These are phyloP conservation scores for Macrolepiota albuminosa DNA, from an alignment of 768 basidiomycete species.

Conservation along the genomic window DNA sequence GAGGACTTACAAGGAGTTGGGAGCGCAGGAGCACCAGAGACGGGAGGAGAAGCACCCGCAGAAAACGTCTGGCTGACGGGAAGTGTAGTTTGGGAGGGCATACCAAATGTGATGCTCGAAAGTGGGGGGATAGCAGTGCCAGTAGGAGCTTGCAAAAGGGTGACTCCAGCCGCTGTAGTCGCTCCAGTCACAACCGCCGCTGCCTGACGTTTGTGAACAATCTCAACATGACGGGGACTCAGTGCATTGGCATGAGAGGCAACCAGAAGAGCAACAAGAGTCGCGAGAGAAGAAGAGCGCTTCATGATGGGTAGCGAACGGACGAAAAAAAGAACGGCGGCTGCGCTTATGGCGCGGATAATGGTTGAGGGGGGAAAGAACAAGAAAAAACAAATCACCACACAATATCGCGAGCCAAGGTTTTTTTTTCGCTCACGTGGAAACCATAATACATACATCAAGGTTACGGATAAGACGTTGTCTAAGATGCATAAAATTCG, in stretches of 20 bases:
- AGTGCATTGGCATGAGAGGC: conserved; percentile 21
- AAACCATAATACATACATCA: too few relatives aligned
- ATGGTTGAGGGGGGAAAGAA: conserved; percentile 1
- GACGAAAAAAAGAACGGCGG: conserved; percentile 7
- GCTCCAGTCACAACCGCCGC: conserved; percentile 10
- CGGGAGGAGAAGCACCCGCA: conserved; percentile 56
- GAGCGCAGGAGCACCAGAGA: conserved; percentile 60
- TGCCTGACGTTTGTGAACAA: conserved; percentile 36
- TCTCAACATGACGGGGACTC: conserved; percentile 15
- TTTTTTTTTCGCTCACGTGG: neutral
- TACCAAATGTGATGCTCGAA: conserved; percentile 54
- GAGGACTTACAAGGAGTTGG: conserved; percentile 55
- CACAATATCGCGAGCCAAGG: neutral
- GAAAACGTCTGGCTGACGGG: conserved; percentile 48
- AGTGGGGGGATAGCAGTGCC: conserved; percentile 54
- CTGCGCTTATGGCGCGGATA: conserved; percentile 13
- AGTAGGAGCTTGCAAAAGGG: conserved; percentile 44
- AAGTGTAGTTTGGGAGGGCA: conserved; percentile 48
- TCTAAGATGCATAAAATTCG: neutral
- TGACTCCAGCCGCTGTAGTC: conserved; percentile 18
- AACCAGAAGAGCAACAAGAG: conserved; percentile 13
- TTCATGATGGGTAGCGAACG: conserved; percentile 16
- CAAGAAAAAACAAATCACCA: conserved; percentile 4
- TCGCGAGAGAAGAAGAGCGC: conserved; percentile 7
- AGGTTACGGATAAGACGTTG: neutral